Percentiles rank a stretch among this genome's conserved stretches.
Conservation (phyloP, 352 stramenopile species). For the Pythium insidiosum region DNA sequence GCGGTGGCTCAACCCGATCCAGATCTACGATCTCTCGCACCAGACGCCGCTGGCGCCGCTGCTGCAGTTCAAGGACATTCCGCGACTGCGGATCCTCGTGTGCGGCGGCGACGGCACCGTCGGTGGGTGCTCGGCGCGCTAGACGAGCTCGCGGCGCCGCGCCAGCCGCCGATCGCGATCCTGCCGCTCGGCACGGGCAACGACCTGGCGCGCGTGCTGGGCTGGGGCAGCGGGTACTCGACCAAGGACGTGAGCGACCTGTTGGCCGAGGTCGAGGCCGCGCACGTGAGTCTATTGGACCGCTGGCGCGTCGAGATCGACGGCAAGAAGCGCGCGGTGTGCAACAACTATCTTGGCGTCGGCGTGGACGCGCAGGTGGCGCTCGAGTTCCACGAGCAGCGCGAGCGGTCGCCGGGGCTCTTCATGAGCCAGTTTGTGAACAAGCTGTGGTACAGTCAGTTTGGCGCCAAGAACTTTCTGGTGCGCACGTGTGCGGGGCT, state of each 20-base stretch:
- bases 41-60: slow-evolving; percentile 89
- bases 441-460: slow-evolving; percentile 89
- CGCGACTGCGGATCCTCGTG: slow-evolving; percentile 87
- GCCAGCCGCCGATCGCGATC: slow-evolving; percentile 91
- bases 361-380: slow-evolving; percentile 88
- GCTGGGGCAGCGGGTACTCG: slow-evolving; percentile 92
- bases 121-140: slow-evolving; percentile 85
- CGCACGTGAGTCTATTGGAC: slow-evolving; percentile 68
- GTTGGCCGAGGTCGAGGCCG: slow-evolving; percentile 55
- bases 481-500: slow-evolving; percentile 75
- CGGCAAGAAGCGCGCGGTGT: slow-evolving; percentile 47
- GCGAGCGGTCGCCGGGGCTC: slow-evolving; percentile 74
- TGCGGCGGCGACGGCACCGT: slow-evolving; percentile 94
- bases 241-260: slow-evolving; percentile 58
- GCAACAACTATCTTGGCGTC: slow-evolving; percentile 84
- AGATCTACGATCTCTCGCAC: slow-evolving; percentile 93
- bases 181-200: slow-evolving; percentile 95
- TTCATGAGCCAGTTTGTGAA: slow-evolving; percentile 90
- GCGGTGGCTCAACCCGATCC: slow-evolving; percentile 92
- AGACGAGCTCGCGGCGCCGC: slow-evolving; percentile 47
- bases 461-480: slow-evolving; percentile 84
- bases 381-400: slow-evolving; percentile 87
- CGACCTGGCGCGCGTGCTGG: slow-evolving; percentile 88
- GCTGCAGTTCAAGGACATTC: slow-evolving; percentile 85
- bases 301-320: slow-evolving; percentile 70